Evolutionary conservation across 2,329 filamentous ascomycete genomes (phyloP), one percentile per base, ranked within the genome.

Genomic region (Sarocladiaceae sp.): DNA sequence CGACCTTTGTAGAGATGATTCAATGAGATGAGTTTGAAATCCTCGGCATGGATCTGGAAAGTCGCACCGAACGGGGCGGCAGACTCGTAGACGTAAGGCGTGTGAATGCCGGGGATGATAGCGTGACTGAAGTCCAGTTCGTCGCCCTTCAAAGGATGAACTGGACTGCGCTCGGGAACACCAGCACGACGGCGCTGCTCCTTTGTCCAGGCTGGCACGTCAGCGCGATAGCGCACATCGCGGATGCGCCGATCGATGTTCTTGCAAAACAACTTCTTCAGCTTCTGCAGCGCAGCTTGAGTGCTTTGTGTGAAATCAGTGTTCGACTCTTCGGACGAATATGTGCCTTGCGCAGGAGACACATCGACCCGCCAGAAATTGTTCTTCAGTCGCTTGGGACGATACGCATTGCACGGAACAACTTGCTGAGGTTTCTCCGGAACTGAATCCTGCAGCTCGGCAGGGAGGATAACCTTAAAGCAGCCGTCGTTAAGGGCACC

Each of bases 31-130:
- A 71, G 60, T 8, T 68, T 65, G 29, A 68, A 71, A 44, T 71
- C 68, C 51, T 71, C 68, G n/a, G 68, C 68, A 28, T 71, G 68
- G 17, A 71, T 65, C 53, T 71, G 68, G 29, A 71, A 71, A 4
- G 66, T 70, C 7, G 68, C 68, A 4, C 68, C 68, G 46, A 71
- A 71, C 51, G 66, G 53, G 23, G 67, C 61, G 0, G 65, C 68
- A 15, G 68, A 71, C 53, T 71, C 68, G 53, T 71, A 71, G 3
- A 71, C 68, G 49, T 71, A 71, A 2, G 68, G 68, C 2, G 68
- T 71, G 51, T 71, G 68, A 11, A 71, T 70, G 36, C 68, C 68
- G 1, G 68, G 68, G 5, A 71, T 69, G 29, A 70, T 61, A 48
- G 68, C 68, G 51, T 61, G 67, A 7, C 68, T 71, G 33, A 57